Evolutionary conservation across 352 stramenopile species (phyloP).

Genomic region (Peronospora belbahrii): DNA sequence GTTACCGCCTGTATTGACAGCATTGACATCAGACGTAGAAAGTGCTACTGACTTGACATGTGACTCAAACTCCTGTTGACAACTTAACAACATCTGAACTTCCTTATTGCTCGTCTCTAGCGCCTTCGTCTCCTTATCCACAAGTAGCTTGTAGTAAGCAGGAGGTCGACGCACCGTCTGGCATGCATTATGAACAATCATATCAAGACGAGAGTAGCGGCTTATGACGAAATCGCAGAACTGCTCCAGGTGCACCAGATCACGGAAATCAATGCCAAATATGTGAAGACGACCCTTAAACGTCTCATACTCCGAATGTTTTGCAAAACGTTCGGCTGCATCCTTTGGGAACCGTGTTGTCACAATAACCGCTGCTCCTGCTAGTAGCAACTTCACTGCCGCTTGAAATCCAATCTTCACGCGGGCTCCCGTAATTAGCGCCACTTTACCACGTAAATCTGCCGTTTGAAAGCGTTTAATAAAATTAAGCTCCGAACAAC

Average conservation of each 20-base stretch:
- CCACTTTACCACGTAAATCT: conserved; percentile 86
- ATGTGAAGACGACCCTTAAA: conserved; percentile 93
- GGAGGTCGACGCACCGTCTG: conserved; percentile 92
- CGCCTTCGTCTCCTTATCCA: conserved; percentile 75
- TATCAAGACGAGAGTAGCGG: conserved; percentile 88
- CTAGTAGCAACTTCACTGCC: conserved; percentile 90
- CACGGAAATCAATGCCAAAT: conserved; percentile 94
- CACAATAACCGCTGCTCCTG: conserved; percentile 89
- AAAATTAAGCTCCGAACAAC: conserved; percentile 92
- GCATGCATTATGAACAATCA: conserved; percentile 97
- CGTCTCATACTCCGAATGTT: conserved; percentile 88
- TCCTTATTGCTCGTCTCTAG: conserved; percentile 42
- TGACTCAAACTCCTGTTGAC: conserved; percentile 71
- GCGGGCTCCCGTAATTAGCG: conserved; percentile 91
- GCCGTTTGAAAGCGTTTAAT: conserved; percentile 90
- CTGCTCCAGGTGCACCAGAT: conserved; percentile 92
- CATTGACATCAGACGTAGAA: conserved; percentile 19
- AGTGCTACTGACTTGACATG: conserved; percentile 58
- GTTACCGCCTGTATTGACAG: conserved; percentile 14
- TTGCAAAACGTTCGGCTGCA: conserved; percentile 84
- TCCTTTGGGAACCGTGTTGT: conserved; percentile 94
- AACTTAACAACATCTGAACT: conserved; percentile 65
- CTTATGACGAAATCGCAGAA: conserved; percentile 86
- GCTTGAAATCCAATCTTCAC: conserved; percentile 97
- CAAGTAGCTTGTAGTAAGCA: conserved; percentile 90